Conservation (phyloP, 441 rosid genomes). For the Geranium incanum region DNA sequence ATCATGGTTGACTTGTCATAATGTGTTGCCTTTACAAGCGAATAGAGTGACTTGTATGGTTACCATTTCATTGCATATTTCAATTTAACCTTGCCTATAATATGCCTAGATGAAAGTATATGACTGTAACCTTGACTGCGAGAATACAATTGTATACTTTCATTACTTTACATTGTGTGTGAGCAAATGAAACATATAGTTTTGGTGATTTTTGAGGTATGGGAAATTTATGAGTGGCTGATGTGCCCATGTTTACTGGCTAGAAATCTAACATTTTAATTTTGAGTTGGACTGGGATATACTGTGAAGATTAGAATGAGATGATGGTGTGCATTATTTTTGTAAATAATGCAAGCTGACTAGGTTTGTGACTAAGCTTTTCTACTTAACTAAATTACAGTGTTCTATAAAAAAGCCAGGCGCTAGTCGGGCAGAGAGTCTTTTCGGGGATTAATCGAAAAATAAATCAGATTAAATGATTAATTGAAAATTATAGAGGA, state of each 20-base stretch:
- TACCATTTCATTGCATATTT: no score
- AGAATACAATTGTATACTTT: background rate
- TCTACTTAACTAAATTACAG: background rate
- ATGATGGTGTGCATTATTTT: background rate
- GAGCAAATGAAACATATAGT: background rate
- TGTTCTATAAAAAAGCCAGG: no score
- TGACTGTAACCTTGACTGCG: background rate
- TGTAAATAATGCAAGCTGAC: background rate
- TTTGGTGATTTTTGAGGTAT: background rate
- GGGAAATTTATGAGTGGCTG: background rate
- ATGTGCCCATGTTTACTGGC: background rate
- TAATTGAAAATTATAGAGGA: no score
- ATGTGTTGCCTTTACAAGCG: no score
- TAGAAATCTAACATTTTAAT: background rate
- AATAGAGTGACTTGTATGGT: no score
- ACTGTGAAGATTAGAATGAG: background rate
- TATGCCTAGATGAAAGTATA: no score
- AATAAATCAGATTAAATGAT: no score
- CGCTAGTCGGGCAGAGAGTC: no score
- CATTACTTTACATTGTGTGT: background rate
- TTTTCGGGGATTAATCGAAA: no score
- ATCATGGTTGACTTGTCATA: no score
- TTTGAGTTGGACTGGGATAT: background rate
- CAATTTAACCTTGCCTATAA: no score
- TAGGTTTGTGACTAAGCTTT: background rate